Evolutionary conservation across 164 flowering plant genomes (phyloP), one percentile per base, ranked within the genome.

Genomic region (Protea cynaroides): DNA sequence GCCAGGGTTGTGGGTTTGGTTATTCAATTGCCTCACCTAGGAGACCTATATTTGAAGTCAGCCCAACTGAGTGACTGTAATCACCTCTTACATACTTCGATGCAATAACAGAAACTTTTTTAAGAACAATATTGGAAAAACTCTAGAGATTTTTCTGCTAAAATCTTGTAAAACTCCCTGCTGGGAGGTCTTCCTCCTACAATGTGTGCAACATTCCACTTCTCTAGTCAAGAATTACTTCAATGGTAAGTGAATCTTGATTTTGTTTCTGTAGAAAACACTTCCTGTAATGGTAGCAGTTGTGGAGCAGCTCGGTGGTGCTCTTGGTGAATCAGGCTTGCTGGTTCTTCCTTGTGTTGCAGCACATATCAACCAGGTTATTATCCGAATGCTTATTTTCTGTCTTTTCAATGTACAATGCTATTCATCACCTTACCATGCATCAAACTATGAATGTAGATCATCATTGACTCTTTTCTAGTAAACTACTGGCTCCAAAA

Each of bases 271-370:
- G 68, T 55, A 90, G 98, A 93, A 93, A 93, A 90, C 98, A 17
- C 74, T 93, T 63, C 97, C 98, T 14, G 97, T 93, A 23, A 77
- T 83, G 90, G 89, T 86, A 61, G 96, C 98, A 11, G 94, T 93
- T 9, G 97, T 87, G 46, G 96, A 93, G 70, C 92, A 88, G 76
- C 93, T 93, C 46, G 84, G 85, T 62, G 96, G 96, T 72, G 87
- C 88, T 52, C 70, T 90, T 29, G 96, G 98, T 52, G 90, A 84
- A 81, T 74, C 97, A 52, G 96, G 97, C 61, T 72, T 93, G 77
- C 75, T 90, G 61, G 88, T 90, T 79, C 92, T 93, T 74, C 98
- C 98, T 51, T 90, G 97, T 72, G 89, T 93, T 43, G 98, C 96
- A 34, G 94, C 97, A 10, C 98, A 93, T 79, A 59, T 93, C 64